These are phyloP conservation scores for Euphrasia arctica DNA, from an alignment of 305 asterid species.

Conservation along the genomic window DNA sequence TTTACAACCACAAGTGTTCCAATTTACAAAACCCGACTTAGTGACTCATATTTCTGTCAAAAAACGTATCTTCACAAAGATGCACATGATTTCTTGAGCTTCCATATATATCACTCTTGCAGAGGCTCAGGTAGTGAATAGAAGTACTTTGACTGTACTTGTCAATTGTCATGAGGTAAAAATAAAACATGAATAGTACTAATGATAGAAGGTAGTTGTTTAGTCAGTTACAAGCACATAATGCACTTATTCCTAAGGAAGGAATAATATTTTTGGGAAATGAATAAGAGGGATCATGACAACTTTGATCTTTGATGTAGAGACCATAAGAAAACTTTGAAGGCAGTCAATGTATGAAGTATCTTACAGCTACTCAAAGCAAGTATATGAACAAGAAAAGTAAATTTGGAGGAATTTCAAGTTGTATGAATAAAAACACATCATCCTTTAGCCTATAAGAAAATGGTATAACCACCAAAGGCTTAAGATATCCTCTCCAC, in stretches of 20 bases:
- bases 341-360: not conserved
- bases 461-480: not conserved
- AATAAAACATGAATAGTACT: not conserved
- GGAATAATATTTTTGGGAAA: not conserved
- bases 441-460: not conserved
- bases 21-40: not conserved
- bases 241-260: not conserved
- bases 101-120: not conserved
- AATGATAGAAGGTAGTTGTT: not conserved
- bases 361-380: too few species aligned
- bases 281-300: not conserved
- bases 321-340: not conserved
- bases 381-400: not conserved
- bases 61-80: not conserved
- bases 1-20: conserved; percentile 1
- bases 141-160: not conserved
- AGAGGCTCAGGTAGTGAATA: not conserved
- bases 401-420: not conserved
- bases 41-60: conserved; percentile 1
- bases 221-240: not conserved
- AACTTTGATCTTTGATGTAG: not conserved
- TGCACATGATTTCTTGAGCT: not conserved
- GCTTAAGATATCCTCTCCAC: not conserved
- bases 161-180: not conserved
- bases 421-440: not conserved